phyloP scores from a whole-genome alignment of 257 asterid genomes.

The Oldenlandia corymbosa region DNA sequence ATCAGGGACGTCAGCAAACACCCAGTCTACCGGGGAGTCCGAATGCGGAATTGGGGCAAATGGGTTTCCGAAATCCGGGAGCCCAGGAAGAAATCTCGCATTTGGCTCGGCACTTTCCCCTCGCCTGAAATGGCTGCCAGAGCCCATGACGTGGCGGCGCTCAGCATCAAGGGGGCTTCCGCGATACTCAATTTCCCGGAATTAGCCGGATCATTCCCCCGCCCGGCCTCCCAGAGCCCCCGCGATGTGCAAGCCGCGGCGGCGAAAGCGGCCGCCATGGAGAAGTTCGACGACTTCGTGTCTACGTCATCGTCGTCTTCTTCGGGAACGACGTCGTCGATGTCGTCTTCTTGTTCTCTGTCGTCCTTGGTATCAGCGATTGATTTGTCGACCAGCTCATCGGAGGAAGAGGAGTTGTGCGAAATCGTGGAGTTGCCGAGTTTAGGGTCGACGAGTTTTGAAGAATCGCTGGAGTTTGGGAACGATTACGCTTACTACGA shows the following conservation, averaged over 20 bases:
- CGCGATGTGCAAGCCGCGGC: conserved; percentile 86
- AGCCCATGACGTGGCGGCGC: conserved; percentile 86
- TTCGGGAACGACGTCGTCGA: conserved; percentile 7
- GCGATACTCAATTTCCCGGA: conserved; percentile 73
- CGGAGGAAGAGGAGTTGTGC: conserved; percentile 41
- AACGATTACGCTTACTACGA: conserved; percentile 45
- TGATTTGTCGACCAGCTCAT: conserved; percentile 30
- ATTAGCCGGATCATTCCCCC: conserved; percentile 45
- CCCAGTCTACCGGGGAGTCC: conserved; percentile 67
- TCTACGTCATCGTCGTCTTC: background rate
- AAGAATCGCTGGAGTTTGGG: conserved; percentile 33
- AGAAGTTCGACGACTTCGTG: conserved; percentile 23
- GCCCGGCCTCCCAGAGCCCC: conserved; percentile 58
- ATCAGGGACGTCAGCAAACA: conserved; percentile 46
- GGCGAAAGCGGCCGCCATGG: conserved; percentile 85
- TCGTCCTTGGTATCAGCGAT: conserved; percentile 35
- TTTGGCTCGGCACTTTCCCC: conserved; percentile 80
- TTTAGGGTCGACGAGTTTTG: conserved; percentile 37
- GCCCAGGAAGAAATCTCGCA: conserved; percentile 78
- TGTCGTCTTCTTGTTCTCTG: conserved; percentile 26
- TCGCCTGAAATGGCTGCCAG: conserved; percentile 92
- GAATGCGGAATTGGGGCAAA: conserved; percentile 91
- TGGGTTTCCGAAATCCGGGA: conserved; percentile 89
- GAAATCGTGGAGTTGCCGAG: conserved; percentile 76
- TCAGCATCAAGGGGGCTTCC: conserved; percentile 65